These are phyloP conservation scores for Xylaria sp. DNA, from an alignment of 2,329 filamentous ascomycete species.

Conservation along the genomic window DNA sequence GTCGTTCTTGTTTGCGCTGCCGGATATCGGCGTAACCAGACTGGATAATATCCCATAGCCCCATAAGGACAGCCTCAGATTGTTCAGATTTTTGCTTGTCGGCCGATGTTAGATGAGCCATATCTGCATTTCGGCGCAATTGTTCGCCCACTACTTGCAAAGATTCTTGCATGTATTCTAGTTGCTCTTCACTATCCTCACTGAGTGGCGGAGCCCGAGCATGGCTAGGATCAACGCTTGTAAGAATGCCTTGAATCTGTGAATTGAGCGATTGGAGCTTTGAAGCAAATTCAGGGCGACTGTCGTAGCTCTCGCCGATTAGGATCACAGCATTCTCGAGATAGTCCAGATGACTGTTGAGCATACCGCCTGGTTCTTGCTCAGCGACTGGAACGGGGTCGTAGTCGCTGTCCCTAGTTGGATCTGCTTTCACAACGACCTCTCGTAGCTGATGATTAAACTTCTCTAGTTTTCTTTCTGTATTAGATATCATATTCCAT, in stretches of 20 bases:
- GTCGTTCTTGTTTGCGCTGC: slow-evolving; percentile 64
- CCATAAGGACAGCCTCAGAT: slow-evolving; percentile 65
- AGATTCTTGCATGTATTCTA: slow-evolving; percentile 73
- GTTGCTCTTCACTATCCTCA: slow-evolving; percentile 72
- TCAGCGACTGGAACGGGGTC: slow-evolving; percentile 55
- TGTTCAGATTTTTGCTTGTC: slow-evolving; percentile 61
- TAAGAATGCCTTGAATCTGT: slow-evolving; percentile 70
- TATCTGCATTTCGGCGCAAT: slow-evolving; percentile 53
- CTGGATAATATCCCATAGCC: slow-evolving; percentile 69
- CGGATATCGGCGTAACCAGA: slow-evolving; percentile 66
- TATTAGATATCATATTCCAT: slow-evolving; percentile 66
- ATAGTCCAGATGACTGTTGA: slow-evolving; percentile 73
- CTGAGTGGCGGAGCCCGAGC: slow-evolving; percentile 68
- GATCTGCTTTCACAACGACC: slow-evolving; percentile 73
- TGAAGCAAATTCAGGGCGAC: slow-evolving; percentile 58
- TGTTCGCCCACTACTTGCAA: slow-evolving; percentile 63
- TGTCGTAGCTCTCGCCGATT: slow-evolving; percentile 67
- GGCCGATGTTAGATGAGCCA: slow-evolving; percentile 47
- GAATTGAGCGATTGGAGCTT: slow-evolving; percentile 72
- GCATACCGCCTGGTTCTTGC: slow-evolving; percentile 58
- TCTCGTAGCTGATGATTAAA: slow-evolving; percentile 75
- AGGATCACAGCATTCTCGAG: slow-evolving; percentile 73
- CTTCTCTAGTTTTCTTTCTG: slow-evolving; percentile 73
- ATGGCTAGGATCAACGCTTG: slow-evolving; percentile 59
- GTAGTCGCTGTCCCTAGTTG: slow-evolving; percentile 62